Evolutionary conservation across 1,284 basidiomycete genomes (phyloP), one percentile per base, ranked within the genome.

Genomic region (Fistulinella staudtii): DNA sequence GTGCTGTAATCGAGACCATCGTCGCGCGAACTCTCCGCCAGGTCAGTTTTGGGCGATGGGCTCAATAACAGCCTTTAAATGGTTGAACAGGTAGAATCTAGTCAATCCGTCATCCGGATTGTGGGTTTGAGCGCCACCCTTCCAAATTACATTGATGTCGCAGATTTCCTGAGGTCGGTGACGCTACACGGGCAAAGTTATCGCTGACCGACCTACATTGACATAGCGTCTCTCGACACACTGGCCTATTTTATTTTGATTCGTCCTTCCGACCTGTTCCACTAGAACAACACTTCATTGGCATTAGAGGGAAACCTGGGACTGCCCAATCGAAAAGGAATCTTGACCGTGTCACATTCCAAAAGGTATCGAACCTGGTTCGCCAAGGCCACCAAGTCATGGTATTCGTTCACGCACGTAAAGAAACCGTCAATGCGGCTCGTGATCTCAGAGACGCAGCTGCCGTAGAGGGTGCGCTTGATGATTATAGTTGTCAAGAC

Each of bases 361-460:
- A 96, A 57, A 98, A 97, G 68, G 89, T 94, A 8, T 77, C 83
- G 0, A 85, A 89, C 36, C 73, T 96, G 8, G 88, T 96, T 13
- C 75, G 71, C 39, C 80, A 85, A 57, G 94, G 93, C 1, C 96
- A 99, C 66, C 96, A 99, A 66, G 93, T 98, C 46, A 99, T 99
- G 95, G 93, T 99, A 1, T 99, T 99, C 60, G 96, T 99, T 9
- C 96, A 99, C 65, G 93, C 96, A 14, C 81, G 96, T 22, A 99
- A 97, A 67, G 96, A 99, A 61, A 99, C 96, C 0, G 96, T 99
- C 50, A 97, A 96, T 63, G 83, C 91, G 0, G 93, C 94, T 0
- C 71, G 85, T 58, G 80, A 78, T n/a, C 74, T 99, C 13, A 83
- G 84, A 46, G 96, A 99, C 53, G 78, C 86, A 50, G 86, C 93